Evolutionary conservation across 2,329 filamentous ascomycete species (phyloP).

Genomic region (Lecanoromycetidae sp.): DNA sequence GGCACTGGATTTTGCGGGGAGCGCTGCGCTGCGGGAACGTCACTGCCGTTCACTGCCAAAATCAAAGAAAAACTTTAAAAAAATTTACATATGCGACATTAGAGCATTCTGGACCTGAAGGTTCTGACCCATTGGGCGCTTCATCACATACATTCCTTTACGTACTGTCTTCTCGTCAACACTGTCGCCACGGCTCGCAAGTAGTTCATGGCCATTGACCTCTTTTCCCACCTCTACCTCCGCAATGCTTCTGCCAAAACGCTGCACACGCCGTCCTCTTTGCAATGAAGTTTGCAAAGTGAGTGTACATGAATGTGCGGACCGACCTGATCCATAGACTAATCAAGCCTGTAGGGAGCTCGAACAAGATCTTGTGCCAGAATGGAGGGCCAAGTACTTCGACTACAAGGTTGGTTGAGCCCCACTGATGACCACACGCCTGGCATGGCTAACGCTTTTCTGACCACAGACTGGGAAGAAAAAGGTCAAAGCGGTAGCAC

Average conservation of each 20-base stretch:
- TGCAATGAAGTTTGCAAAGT: conserved; percentile 54
- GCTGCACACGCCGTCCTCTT: not conserved
- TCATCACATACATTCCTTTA: too few species aligned
- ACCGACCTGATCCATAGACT: conserved; percentile 17
- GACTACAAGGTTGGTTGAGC: conserved; percentile 63
- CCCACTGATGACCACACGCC: not conserved
- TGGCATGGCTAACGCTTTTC: conserved; percentile 6
- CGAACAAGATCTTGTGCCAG: conserved; percentile 76
- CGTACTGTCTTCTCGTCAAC: too few species aligned
- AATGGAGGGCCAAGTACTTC: conserved; percentile 90
- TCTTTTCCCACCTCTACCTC: not conserved
- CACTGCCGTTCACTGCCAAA: not conserved
- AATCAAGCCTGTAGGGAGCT: conserved; percentile 46
- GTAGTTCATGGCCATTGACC: not conserved
- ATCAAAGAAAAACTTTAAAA: not conserved
- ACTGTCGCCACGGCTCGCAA: too few species aligned
- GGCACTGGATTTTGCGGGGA: not conserved
- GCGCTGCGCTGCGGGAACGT: conserved; percentile 5
- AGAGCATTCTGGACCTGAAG: not conserved
- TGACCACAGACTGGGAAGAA: conserved; percentile 61
- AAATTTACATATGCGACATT: conserved; percentile 8
- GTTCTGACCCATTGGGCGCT: conserved; percentile 1
- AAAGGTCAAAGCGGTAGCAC: conserved; percentile 69
- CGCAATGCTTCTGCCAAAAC: conserved; percentile 10
- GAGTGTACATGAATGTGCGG: not conserved